Base-by-base conservation (phyloP, 2,329 filamentous ascomycete genomes). In the Calonectria multiphialidica region DNA sequence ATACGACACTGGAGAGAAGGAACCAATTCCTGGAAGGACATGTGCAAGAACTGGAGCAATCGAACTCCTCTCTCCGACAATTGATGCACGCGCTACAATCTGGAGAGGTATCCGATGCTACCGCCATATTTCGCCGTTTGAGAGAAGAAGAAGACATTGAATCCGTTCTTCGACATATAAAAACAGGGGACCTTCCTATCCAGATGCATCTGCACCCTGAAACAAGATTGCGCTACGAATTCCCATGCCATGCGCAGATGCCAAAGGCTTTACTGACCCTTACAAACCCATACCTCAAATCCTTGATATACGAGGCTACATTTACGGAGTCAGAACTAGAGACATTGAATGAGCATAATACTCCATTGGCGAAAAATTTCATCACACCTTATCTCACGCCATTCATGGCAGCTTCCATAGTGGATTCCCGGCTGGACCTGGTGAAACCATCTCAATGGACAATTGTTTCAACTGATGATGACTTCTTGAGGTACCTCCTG, bases 151-250 rank as follows among this genome's bases (percentile, higher is more conserved):
- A n/a, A 45, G 42, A 45, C 42, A 45, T 45, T 10, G 18, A 45
- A 8, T n/a, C 42, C n/a, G 9, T 45, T 21, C 42, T 45, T 10
- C 42, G 42, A 45, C 42, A 45, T 45, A 81, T 82, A 47, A 82
- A 55, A 21, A 30, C 6, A 3, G 50, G 50, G 16, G 50, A 55
- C n/a, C 25, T 55, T 9, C 16, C 35, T 1, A 18, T 55, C 4
- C 50, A 55, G 16, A 55, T 55, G 25, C 13, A 18, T 21, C 25
- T 55, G 3, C 33, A 15, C 8, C 50, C 50, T 3, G 50, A 55
- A 35, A 35, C 15, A 18, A 30, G 50, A 35, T 16, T 33, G 2
- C 50, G 50, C 16, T 55, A 55, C 28, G 28, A 55, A 15, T 55
- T 55, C 28, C 50, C 50, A 5, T 55, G 35, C 28, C 25, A 15